Percentiles rank a stretch among this genome's conserved stretches.
Conservation (phyloP, 371 early-diverging fungal genomes). For the Mucor sp. region DNA sequence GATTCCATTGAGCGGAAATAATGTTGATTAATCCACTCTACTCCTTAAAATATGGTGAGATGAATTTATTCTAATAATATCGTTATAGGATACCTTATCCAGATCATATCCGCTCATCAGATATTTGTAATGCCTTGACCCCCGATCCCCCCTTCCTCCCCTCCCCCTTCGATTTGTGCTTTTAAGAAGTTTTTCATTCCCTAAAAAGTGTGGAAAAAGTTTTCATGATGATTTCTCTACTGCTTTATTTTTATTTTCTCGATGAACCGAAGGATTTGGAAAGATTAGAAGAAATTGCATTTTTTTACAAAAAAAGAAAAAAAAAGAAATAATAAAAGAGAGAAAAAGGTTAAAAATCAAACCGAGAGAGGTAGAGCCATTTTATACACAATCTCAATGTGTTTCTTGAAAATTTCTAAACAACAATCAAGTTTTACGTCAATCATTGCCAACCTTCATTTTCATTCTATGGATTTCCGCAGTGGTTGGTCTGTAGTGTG, state of each 20-base stretch:
- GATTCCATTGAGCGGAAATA: not conserved
- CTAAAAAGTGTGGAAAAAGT: not conserved
- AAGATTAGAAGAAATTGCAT: not conserved
- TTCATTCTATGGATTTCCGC: not conserved
- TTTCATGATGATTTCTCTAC: not conserved
- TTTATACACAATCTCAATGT: not conserved
- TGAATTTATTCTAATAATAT: not conserved
- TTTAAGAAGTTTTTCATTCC: not conserved
- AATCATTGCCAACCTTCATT: not conserved
- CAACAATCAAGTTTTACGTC: not conserved
- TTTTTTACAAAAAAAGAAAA: not conserved
- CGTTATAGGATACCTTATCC: not conserved
- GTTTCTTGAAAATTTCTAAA: not conserved
- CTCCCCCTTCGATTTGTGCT: not conserved
- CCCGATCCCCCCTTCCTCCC: no score
- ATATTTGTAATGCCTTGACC: not conserved
- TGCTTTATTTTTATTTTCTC: not conserved
- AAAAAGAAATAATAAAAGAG: not conserved
- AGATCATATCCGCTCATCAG: not conserved
- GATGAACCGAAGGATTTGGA: not conserved
- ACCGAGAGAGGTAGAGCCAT: not conserved
- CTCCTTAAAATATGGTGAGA: not conserved
- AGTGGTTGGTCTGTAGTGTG: not conserved
- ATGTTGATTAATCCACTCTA: not conserved
- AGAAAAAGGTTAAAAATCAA: not conserved